Conservation (phyloP, 768 basidiomycete genomes). For the Pleurotus cornucopiae region DNA sequence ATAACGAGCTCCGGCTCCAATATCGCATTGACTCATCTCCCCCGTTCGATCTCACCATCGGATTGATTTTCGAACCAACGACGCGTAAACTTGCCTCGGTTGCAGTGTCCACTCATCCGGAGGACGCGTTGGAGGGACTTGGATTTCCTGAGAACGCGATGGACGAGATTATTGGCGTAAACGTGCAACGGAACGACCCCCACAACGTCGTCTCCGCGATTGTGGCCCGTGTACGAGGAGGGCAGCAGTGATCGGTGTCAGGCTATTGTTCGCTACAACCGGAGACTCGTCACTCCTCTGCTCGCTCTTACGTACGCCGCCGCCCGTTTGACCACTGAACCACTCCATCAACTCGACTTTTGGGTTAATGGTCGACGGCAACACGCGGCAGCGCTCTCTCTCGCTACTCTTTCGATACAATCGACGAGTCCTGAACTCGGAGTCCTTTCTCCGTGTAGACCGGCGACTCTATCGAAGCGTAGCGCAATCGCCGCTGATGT, state of each 20-base stretch:
- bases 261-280: too few species aligned
- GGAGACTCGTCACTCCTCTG: too few species aligned
- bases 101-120: constrained; percentile 46
- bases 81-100: constrained; percentile 62
- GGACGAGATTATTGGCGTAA: constrained; percentile 55
- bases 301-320: too few species aligned
- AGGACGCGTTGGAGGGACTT: constrained; percentile 30
- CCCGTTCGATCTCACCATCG: constrained; percentile 41
- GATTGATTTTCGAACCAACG: constrained; percentile 66
- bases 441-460: too few species aligned
- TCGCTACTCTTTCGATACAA: too few species aligned
- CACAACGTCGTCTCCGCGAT: constrained; percentile 61
- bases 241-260: not conserved
- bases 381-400: too few species aligned
- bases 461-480: too few species aligned
- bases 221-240: constrained; percentile 39
- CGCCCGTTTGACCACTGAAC: too few species aligned
- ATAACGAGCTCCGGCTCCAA: constrained; percentile 73
- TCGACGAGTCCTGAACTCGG: too few species aligned
- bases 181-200: constrained; percentile 62
- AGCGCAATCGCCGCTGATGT: too few species aligned
- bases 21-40: constrained; percentile 43
- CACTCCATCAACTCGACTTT: too few species aligned
- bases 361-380: too few species aligned
- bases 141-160: constrained; percentile 27